Conservation (phyloP, 805 yeast genomes). For the Candida insectalens region DNA sequence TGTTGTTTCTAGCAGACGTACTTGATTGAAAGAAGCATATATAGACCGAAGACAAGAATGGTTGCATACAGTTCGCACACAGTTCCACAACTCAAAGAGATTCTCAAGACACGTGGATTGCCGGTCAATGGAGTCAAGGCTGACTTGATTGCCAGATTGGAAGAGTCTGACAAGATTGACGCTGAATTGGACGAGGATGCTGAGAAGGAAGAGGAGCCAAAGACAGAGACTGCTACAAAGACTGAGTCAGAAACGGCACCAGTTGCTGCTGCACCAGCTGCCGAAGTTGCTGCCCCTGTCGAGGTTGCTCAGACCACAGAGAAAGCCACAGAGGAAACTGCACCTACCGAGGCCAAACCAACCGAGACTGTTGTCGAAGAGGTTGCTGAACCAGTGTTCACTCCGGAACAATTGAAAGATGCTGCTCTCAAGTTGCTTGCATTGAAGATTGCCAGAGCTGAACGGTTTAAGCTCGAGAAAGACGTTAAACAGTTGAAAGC, state of each 20-base stretch:
- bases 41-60: conserved; percentile 32
- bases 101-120: conserved; percentile 57
- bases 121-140: conserved; percentile 72
- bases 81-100: conserved; percentile 77
- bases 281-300: conserved; percentile 1
- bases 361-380: conserved; percentile 11
- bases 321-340: conserved; percentile 1
- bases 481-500: conserved; percentile 43
- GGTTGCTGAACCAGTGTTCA: conserved; percentile 19
- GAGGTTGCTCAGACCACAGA: not conserved
- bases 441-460: conserved; percentile 61
- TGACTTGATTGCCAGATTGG: conserved; percentile 59
- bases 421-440: conserved; percentile 58
- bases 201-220: conserved; percentile 10
- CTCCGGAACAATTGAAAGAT: conserved; percentile 64
- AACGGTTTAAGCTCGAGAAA: conserved; percentile 65
- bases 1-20: no score
- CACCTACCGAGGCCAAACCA: conserved; percentile 1
- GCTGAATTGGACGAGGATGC: conserved; percentile 20
- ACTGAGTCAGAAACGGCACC: conserved; percentile 7
- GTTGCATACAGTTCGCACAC: conserved; percentile 53
- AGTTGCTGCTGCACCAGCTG: conserved; percentile 11
- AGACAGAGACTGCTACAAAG: conserved; percentile 5
- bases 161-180: conserved; percentile 39
- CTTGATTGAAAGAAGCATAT: no score